Evolutionary conservation across 2,329 filamentous ascomycete genomes (phyloP).

Genomic region (Aspergillus nomiae): DNA sequence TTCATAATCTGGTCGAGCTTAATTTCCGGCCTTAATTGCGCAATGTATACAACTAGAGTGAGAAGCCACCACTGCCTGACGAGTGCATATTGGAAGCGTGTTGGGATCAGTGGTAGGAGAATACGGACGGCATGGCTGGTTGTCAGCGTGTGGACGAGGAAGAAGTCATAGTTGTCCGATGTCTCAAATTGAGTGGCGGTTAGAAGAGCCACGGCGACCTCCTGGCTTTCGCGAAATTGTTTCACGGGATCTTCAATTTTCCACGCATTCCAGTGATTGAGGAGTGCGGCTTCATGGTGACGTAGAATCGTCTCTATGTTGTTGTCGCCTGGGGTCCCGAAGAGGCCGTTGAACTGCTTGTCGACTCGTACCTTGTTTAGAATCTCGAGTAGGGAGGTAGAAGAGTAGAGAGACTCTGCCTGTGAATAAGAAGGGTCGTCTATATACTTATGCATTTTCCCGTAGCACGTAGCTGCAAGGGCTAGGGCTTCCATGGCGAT

Average conservation of each 20-base stretch:
- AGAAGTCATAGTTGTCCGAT: constrained; percentile 72
- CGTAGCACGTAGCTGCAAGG: constrained; percentile 64
- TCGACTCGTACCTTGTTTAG: constrained; percentile 71
- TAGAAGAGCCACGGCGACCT: constrained; percentile 52
- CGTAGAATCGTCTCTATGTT: constrained; percentile 71
- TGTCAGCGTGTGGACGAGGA: constrained; percentile 78
- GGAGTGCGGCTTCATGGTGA: constrained; percentile 67
- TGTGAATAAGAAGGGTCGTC: constrained; percentile 70
- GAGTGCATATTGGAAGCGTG: constrained; percentile 70
- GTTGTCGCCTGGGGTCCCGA: constrained; percentile 57
- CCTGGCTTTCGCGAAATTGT: constrained; percentile 73
- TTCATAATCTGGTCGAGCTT: constrained; percentile 64
- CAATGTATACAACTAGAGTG: constrained; percentile 74
- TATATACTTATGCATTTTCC: constrained; percentile 61
- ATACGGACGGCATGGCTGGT: constrained; percentile 87
- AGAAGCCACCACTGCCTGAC: constrained; percentile 91
- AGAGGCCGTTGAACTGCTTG: constrained; percentile 67
- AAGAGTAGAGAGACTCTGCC: constrained; percentile 61
- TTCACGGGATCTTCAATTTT: constrained; percentile 66
- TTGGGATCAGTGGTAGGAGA: constrained; percentile 74
- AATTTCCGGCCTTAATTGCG: constrained; percentile 72
- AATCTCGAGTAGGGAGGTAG: constrained; percentile 68
- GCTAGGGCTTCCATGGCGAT: constrained; percentile 85
- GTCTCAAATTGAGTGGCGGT: constrained; percentile 33
- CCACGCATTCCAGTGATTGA: constrained; percentile 95